Percentiles rank a stretch among this genome's conserved stretches.
phyloP scores from a whole-genome alignment of 306 rosid species.

The Adenanthera pavonina region DNA sequence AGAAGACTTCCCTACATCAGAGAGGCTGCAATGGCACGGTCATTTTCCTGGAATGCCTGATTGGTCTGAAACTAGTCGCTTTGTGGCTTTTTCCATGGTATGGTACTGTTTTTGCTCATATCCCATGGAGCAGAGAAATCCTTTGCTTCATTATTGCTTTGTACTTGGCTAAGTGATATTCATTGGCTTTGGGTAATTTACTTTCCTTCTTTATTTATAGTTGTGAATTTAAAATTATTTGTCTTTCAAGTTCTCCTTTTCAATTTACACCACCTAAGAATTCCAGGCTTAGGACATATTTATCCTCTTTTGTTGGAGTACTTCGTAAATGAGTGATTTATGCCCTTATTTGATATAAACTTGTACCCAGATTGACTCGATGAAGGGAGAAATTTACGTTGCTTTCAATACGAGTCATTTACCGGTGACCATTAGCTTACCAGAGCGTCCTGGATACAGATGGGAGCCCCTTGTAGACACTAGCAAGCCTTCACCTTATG shows the following conservation, averaged over 20 bases:
- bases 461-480: slow-evolving; percentile 95
- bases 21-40: slow-evolving; percentile 97
- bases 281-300: slow-evolving; percentile 8
- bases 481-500: slow-evolving; percentile 79
- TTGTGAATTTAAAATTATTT: neutral
- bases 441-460: slow-evolving; percentile 79
- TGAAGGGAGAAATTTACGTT: slow-evolving; percentile 80
- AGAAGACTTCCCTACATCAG: slow-evolving; percentile 84
- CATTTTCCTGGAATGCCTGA: slow-evolving; percentile 79
- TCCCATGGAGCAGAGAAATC: neutral
- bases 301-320: slow-evolving; percentile 4
- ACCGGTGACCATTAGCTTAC: slow-evolving; percentile 65
- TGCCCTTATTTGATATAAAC: slow-evolving; percentile 40
- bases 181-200: neutral
- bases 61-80: slow-evolving; percentile 90
- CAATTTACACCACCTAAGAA: neutral
- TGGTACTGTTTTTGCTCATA: slow-evolving; percentile 28
- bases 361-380: slow-evolving; percentile 69
- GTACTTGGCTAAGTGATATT: neutral
- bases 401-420: slow-evolving; percentile 91
- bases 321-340: slow-evolving; percentile 25
- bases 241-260: neutral
- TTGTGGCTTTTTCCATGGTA: slow-evolving; percentile 91
- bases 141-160: neutral
- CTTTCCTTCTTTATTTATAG: neutral